Evolutionary conservation across 2,329 filamentous ascomycete species (phyloP), one percentile per base, ranked within the genome.

Genomic region (Sporothrix inflata): DNA sequence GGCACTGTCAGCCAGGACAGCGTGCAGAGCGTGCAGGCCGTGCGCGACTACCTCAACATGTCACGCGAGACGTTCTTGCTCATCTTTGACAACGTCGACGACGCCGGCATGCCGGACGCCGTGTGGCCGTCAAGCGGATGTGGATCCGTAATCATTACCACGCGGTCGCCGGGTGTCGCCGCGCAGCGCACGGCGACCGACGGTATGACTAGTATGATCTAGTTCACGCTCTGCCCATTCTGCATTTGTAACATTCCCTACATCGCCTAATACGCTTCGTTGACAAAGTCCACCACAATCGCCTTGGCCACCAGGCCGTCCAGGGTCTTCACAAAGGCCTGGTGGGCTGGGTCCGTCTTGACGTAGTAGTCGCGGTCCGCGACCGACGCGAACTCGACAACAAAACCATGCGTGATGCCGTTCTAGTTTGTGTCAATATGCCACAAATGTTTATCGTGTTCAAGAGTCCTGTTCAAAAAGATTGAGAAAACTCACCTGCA

Each of bases 331-430:
- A 12, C 81, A 76, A 92, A 92, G 0, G 80, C 85, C 69, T 83
- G 79, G 79, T 93, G 91, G 40, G 81, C 85, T 0, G 89, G 90
- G 75, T 93, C 91, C 30, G 86, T 82, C 63, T 85, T 78, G 2
- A 90, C 78, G 77, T 93, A 93, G 77, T 92, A 93, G 74, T 89
- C 86, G 70, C 90, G 83, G 76, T 93, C 90, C 74, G 88, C 86
- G 40, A 84, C 83, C 61, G 79, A 90, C 4, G 85, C 84, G 73
- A 93, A 93, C 76, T 91, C 86, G 34, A 87, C 84, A 1, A 93
- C 85, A 75, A 92, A 92, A 0, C 84, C 88, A 77, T 93, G 90
- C 0, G 89, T 89, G 45, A 89, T 86, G 0, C 85, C 90, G 60
- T 85, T 83, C 90, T 88, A 72, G 42, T 16, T 27, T 53, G 47